Base-by-base conservation (phyloP, 75 land plant species). In the Larix kaempferi region DNA sequence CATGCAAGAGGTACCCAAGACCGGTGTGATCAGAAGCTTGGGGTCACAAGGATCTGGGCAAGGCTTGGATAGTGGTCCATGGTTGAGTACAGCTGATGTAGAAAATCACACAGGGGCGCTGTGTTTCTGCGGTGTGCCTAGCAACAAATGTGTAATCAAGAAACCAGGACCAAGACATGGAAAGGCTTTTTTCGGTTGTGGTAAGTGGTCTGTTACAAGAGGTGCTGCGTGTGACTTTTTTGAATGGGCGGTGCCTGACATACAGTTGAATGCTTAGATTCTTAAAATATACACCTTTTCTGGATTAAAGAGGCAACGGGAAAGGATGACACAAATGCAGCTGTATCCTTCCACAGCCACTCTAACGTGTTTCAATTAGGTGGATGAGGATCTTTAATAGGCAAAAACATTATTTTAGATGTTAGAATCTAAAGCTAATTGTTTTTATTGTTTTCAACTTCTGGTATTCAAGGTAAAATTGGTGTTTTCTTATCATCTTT, bases 141-240 rank as follows among this genome's bases (percentile, higher is more conserved):
- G 93, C 74, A 81, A 80, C 75, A 82, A 76, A 25, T 73, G 79
- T 25, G 74, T 82, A 75, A 72, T 86, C 13, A 81, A 82, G 37
- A 91, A 84, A 78, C 90, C 90, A 15, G 95, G 96, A 25, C 91
- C 94, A 14, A 86, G 58, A 16, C 87, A 86, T n/a, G 91, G 91
- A 10, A 83, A 84, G n/a, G 54, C 62, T 14, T 93, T 91, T 84
- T 86, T 91, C 81, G 88, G 92, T 7, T 93, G 93, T 81, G 95
- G 95, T 8, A 93, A 91, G 57, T 93, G 93, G 93, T 87, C 90
- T 26, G 73, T 84, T 6, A 75, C 84, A 29, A 84, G 84, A 72
- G 88, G 90, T 57, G 83, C 89, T 19, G 78, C 59, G 27, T 91
- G 95, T 81, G 66, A 59, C 14, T 93, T 80, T 81, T 91, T 87